Evolutionary conservation across 805 yeast genomes (phyloP).

Genomic region (Suhomyces faveliae): DNA sequence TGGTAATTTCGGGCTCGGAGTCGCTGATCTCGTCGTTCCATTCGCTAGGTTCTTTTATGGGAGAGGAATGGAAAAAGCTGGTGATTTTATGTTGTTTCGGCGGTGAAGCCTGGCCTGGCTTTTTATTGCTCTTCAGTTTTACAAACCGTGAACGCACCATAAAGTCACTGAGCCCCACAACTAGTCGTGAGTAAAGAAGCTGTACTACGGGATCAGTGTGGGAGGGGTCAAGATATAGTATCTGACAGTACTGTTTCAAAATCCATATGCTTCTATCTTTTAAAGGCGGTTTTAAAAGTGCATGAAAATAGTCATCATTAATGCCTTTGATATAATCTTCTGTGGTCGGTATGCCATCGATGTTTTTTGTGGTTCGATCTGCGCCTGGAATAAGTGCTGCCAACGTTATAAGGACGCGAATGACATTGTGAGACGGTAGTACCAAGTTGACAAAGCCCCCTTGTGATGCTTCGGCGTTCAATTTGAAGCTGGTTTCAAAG

Average conservation of each 20-base stretch:
- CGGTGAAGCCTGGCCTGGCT: conserved; percentile 10
- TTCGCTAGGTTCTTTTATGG: neutral
- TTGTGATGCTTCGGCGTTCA: neutral
- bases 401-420: conserved; percentile 32
- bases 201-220: conserved; percentile 2
- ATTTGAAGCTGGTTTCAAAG: conserved; percentile 20
- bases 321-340: conserved; percentile 20
- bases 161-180: conserved; percentile 11
- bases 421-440: conserved; percentile 26
- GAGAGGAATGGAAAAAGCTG: conserved; percentile 10
- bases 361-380: conserved; percentile 23
- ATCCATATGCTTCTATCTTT: conserved; percentile 18
- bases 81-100: conserved; percentile 9
- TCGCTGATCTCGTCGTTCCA: conserved; percentile 22
- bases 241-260: conserved; percentile 11
- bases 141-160: conserved; percentile 6
- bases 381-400: conserved; percentile 26
- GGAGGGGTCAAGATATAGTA: neutral
- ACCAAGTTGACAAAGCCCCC: conserved; percentile 5
- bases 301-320: conserved; percentile 18
- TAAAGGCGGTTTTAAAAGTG: conserved; percentile 20
- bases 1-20: conserved; percentile 18
- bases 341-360: conserved; percentile 21
- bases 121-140: conserved; percentile 5
- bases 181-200: conserved; percentile 5